Evolutionary conservation across 2,329 filamentous ascomycete species (phyloP).

Genomic region (Graphilbum fragrans): DNA sequence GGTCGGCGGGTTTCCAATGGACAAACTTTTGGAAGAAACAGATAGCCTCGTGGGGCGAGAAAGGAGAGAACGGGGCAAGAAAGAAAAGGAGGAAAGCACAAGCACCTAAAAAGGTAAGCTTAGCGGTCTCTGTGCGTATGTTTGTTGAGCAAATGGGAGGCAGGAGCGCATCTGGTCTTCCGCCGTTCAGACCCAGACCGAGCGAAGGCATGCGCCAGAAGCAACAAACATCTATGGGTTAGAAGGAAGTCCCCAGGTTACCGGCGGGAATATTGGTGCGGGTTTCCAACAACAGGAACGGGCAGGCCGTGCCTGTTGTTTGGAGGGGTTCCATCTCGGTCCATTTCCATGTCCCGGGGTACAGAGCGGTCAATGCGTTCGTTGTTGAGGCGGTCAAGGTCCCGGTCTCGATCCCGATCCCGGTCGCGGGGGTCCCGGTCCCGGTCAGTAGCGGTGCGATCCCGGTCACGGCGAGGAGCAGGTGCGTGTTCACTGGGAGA

Average conservation of each 20-base stretch:
- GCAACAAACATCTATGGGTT: not conserved
- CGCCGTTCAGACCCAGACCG: too few relatives aligned
- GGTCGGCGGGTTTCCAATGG: too few relatives aligned
- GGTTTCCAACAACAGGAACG: not conserved
- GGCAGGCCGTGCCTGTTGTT: conserved; percentile 3
- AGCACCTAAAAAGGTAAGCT: too few relatives aligned
- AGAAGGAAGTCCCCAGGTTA: not conserved
- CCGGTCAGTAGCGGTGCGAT: conserved; percentile 6
- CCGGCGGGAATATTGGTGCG: conserved; percentile 1
- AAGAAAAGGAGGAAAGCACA: too few relatives aligned
- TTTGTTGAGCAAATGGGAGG: too few relatives aligned
- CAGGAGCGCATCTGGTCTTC: too few relatives aligned
- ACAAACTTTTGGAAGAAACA: too few relatives aligned
- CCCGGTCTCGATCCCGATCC: conserved; percentile 6
- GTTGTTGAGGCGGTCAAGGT: too few relatives aligned
- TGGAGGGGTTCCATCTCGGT: conserved; percentile 8
- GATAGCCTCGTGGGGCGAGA: too few relatives aligned
- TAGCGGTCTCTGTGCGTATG: too few relatives aligned
- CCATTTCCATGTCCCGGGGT: conserved; percentile 4
- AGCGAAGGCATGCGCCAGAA: not conserved
- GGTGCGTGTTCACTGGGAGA: conserved; percentile 7
- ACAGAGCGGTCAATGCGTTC: conserved; percentile 1
- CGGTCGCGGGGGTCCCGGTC: conserved; percentile 3
- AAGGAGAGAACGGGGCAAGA: too few relatives aligned
- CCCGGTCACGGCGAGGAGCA: conserved; percentile 6